phyloP scores from a whole-genome alignment of 1,284 basidiomycete genomes.

The Puccinia sorghi region DNA sequence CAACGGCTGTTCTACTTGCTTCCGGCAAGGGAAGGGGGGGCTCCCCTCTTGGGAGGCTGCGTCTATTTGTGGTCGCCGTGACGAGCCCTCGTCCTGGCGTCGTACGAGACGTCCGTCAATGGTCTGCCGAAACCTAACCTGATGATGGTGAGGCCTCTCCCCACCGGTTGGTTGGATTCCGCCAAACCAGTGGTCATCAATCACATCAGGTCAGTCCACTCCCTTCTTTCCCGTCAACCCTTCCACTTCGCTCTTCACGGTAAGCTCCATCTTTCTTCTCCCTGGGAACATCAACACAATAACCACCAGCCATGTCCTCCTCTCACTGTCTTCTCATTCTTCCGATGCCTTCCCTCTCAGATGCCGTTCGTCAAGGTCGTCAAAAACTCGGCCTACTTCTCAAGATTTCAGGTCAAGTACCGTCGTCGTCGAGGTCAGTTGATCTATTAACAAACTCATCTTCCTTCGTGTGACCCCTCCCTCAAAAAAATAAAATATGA shows the following conservation, averaged over 20 bases:
- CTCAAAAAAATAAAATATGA: neutral
- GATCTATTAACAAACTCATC: too few species aligned
- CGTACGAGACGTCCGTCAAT: neutral
- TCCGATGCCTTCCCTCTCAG: neutral
- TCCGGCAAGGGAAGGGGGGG: too few species aligned
- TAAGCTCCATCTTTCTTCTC: too few species aligned
- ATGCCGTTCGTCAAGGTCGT: constrained; percentile 58
- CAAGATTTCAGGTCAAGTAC: constrained; percentile 59
- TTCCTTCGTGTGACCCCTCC: neutral
- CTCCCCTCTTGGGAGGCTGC: too few species aligned
- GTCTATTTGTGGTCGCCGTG: too few species aligned
- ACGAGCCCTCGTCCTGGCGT: too few species aligned
- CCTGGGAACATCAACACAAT: too few species aligned
- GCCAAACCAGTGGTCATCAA: neutral
- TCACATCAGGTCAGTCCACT: constrained; percentile 3
- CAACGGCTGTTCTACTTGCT: too few species aligned
- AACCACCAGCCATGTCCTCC: neutral
- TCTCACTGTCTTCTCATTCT: neutral
- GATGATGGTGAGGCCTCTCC: neutral
- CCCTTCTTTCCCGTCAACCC: neutral
- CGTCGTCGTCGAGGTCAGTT: constrained; percentile 69
- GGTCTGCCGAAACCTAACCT: constrained; percentile 10
- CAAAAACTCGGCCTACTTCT: constrained; percentile 59
- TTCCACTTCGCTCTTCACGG: too few species aligned
- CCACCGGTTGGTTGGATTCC: neutral